Evolutionary conservation across 2,329 filamentous ascomycete species (phyloP).

Genomic region (Ascochyta clinopodiicola): DNA sequence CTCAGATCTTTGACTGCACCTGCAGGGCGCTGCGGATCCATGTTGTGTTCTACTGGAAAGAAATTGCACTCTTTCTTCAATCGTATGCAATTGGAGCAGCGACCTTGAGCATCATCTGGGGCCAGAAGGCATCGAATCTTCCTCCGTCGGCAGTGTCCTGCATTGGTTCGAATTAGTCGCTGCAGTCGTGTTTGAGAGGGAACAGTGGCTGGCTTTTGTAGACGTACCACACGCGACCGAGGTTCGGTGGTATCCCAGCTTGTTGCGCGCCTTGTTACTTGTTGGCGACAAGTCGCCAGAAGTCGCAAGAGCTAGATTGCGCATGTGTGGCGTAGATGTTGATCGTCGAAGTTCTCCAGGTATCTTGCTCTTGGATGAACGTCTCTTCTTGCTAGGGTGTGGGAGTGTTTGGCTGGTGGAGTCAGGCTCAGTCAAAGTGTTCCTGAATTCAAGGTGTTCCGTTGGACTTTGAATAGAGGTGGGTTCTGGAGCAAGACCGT

Average conservation of each 20-base stretch:
- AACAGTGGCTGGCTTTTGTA: not conserved
- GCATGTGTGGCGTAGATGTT: constrained; percentile 57
- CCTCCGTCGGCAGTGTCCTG: constrained; percentile 88
- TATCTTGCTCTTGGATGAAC: constrained; percentile 49
- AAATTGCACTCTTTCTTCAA: constrained; percentile 95
- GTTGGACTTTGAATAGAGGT: constrained; percentile 32
- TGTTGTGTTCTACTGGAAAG: constrained; percentile 81
- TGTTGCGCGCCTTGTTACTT: constrained; percentile 79
- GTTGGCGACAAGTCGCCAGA: constrained; percentile 54
- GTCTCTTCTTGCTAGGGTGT: constrained; percentile 45
- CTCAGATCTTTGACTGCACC: constrained; percentile 54
- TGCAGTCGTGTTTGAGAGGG: not conserved
- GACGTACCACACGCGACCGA: constrained; percentile 93
- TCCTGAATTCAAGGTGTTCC: constrained; percentile 28
- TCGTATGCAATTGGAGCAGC: constrained; percentile 91
- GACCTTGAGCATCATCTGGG: constrained; percentile 72
- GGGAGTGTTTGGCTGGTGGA: constrained; percentile 27
- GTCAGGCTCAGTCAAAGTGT: constrained; percentile 28
- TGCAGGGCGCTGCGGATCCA: constrained; percentile 56
- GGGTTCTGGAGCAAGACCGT: constrained; percentile 31
- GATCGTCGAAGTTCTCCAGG: constrained; percentile 51
- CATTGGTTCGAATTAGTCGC: constrained; percentile 26
- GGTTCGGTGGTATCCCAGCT: constrained; percentile 92
- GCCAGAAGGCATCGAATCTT: constrained; percentile 91
- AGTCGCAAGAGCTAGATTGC: constrained; percentile 47